Conservation (phyloP, 192 early-diverging fungal species). For the Radiomyces spectabilis region DNA sequence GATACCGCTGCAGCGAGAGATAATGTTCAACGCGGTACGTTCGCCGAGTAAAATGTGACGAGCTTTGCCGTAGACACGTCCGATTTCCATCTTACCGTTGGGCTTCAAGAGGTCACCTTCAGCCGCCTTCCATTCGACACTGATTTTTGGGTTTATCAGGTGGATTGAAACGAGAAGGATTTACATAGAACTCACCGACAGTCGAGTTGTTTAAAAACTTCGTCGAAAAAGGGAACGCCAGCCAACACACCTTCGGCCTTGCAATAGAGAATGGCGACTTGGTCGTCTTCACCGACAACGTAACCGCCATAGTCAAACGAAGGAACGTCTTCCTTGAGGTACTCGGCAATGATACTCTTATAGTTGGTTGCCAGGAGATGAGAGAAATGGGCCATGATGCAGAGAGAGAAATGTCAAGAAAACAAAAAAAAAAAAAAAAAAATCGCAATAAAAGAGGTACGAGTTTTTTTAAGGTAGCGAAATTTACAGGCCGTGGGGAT, state of each 20-base stretch:
- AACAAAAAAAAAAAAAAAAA: constrained; percentile 4
- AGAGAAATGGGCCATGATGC: constrained; percentile 19
- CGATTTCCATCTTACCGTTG: constrained; percentile 48
- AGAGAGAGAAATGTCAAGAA: neutral
- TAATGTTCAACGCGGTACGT: constrained; percentile 88
- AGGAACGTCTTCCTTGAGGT: constrained; percentile 93
- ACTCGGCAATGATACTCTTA: constrained; percentile 66
- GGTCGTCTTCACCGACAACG: constrained; percentile 84
- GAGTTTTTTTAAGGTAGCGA: too few relatives aligned
- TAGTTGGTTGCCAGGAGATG: constrained; percentile 74
- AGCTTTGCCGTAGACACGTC: constrained; percentile 75
- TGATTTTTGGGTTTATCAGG: too few relatives aligned
- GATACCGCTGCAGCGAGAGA: constrained; percentile 90
- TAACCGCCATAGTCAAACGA: constrained; percentile 97
- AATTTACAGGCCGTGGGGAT: too few relatives aligned
- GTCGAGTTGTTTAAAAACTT: constrained; percentile 85
- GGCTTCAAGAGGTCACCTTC: constrained; percentile 82
- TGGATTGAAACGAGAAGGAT: constrained; percentile 1
- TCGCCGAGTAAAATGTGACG: constrained; percentile 87
- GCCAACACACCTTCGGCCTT: constrained; percentile 88
- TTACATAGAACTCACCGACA: constrained; percentile 57
- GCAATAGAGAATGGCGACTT: constrained; percentile 78
- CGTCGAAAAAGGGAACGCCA: constrained; percentile 91
- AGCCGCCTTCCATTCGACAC: constrained; percentile 76
- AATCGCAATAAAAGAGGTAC: too few relatives aligned